Evolutionary conservation across 495 filamentous ascomycete genomes (phyloP).

Genomic region (Tuber indicum): DNA sequence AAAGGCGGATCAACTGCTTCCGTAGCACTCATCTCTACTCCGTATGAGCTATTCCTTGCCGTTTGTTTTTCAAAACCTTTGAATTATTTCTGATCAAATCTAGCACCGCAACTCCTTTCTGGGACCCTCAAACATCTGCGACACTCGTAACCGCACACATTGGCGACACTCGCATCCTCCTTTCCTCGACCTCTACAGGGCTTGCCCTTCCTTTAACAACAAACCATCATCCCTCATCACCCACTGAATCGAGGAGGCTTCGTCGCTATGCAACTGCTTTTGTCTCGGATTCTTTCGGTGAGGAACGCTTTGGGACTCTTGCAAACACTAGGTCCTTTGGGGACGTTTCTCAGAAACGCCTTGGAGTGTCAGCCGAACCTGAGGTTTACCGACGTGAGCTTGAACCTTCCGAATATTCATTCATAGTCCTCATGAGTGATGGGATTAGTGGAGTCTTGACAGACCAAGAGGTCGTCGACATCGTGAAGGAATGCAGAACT

Average conservation of each 20-base stretch:
- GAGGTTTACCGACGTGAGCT: conserved; percentile 71
- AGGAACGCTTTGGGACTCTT: conserved; percentile 87
- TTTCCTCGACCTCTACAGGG: conserved; percentile 75
- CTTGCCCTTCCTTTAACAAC: conserved; percentile 70
- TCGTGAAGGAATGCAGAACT: conserved; percentile 86
- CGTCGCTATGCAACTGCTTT: conserved; percentile 80
- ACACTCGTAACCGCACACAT: conserved; percentile 85
- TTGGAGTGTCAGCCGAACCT: conserved; percentile 89
- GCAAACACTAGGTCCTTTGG: conserved; percentile 93
- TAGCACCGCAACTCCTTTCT: conserved; percentile 60
- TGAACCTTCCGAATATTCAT: conserved; percentile 71
- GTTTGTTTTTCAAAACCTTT: not conserved
- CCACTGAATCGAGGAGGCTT: conserved; percentile 71
- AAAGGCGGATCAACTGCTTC: conserved; percentile 88
- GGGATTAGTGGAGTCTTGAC: conserved; percentile 73
- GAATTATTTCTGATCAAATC: conserved; percentile 8
- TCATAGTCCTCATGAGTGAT: conserved; percentile 80
- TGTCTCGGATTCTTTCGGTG: conserved; percentile 91
- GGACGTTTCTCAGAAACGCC: conserved; percentile 80
- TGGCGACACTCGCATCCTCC: conserved; percentile 82
- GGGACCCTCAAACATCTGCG: conserved; percentile 78
- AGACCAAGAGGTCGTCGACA: conserved; percentile 93
- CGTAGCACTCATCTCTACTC: conserved; percentile 81
- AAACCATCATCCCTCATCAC: conserved; percentile 84
- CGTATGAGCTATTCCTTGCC: conserved; percentile 47